Evolutionary conservation across 129 eudicot genomes (phyloP), one percentile per base, ranked within the genome.

Genomic region (Centella asiatica): DNA sequence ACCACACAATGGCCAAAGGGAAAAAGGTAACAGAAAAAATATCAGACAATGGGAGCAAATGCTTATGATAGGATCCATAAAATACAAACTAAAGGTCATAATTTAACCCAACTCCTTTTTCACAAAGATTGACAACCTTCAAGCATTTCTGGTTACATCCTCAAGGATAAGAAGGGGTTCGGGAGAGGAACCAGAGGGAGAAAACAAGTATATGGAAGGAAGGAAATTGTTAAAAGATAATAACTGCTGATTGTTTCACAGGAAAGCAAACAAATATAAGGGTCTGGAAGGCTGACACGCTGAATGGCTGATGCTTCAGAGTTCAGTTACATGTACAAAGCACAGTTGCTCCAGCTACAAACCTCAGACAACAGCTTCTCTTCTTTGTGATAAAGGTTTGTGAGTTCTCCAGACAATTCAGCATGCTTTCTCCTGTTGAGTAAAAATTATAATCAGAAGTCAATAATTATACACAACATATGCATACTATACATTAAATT

Each of bases 341-440:
- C 27, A 4, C 15, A 15, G 4, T 53, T 36, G 45, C 26, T 11
- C 44, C 44, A 69, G 17, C 40, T 33, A 66, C 94, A 73, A 64
- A 93, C 99, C 99, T 87, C 95, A 34, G 96, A 87, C 72, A 85
- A 66, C 68, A 84, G 64, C 76, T 93, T 93, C 62, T 93, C 96
- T 69, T 93, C 99, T 78, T 85, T 85, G 73, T 73, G 83, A 60
- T 85, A 85, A 44, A 93, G 78, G 73, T 82, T 82, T 69, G 96
- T 78, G 76, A 93, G 90, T 55, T 93, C 99, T 72, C 95, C 99
- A 48, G 78, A 85, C 78, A 93, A 75, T 72, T 87, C 99, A 22
- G 90, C 96, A 80, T 93, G 96, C 65, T 87, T 93, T 75, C 99
- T 85, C 99, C 99, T 93, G 59, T 69, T 64, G 72, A 64, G 39